These are phyloP conservation scores for Jatropha curcas DNA, from an alignment of 345 rosid genomes.

Conservation along the genomic window DNA sequence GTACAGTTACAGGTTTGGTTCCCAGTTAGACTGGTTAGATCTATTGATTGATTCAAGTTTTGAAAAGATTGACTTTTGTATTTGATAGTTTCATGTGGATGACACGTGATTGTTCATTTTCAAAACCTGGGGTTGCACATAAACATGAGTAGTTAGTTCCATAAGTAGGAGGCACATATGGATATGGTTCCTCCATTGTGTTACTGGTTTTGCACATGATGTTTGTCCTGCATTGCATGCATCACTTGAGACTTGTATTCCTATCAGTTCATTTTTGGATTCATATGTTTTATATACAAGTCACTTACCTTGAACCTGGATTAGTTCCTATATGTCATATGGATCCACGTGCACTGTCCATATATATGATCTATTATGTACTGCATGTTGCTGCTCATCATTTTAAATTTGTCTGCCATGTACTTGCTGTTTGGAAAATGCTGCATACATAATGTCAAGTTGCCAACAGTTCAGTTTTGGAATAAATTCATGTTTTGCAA, in stretches of 20 bases:
- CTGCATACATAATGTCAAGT: background rate
- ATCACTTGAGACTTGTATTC: background rate
- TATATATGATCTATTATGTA: background rate
- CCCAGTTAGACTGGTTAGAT: too few species aligned
- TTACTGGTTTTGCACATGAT: background rate
- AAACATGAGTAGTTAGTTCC: too few species aligned
- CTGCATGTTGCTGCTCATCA: background rate
- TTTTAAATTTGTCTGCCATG: background rate
- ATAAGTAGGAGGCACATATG: background rate
- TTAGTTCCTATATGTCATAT: background rate
- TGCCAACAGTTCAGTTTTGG: background rate
- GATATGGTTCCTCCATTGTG: background rate
- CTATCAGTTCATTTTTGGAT: background rate
- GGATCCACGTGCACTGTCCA: background rate
- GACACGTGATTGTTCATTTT: too few species aligned
- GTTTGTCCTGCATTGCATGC: background rate
- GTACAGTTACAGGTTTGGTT: too few species aligned
- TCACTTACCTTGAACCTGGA: background rate
- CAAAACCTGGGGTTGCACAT: too few species aligned
- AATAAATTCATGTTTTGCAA: background rate
- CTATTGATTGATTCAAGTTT: too few species aligned
- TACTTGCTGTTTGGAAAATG: background rate
- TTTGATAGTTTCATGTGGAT: too few species aligned
- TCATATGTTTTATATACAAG: background rate
- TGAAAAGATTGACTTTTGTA: too few species aligned